phyloP scores from a whole-genome alignment of 768 basidiomycete genomes.

The Boletus speciosus region DNA sequence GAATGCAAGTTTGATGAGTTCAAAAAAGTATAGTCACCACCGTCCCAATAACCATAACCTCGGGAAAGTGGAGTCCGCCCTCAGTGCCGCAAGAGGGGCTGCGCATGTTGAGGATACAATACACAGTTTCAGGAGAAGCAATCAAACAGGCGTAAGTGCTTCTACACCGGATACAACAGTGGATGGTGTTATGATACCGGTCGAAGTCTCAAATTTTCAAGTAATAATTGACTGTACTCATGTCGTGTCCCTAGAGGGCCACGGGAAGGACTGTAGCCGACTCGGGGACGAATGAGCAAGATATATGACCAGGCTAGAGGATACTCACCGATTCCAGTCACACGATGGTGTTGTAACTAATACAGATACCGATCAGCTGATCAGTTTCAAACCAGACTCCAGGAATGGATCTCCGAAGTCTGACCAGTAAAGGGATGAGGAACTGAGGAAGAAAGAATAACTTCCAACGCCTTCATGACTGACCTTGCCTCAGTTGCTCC shows the following conservation, averaged over 20 bases:
- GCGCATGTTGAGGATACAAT: background rate
- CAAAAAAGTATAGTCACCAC: background rate
- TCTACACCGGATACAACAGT: conserved; percentile 3
- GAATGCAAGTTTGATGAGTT: background rate
- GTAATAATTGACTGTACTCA: background rate
- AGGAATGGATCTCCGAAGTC: conserved; percentile 58
- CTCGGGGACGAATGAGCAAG: conserved; percentile 3
- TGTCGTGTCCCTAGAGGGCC: background rate
- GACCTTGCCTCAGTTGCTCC: conserved; percentile 55
- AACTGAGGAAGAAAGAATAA: conserved; percentile 4
- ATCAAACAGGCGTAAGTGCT: background rate
- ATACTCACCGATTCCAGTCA: conserved; percentile 8
- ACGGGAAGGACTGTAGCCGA: background rate
- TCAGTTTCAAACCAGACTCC: conserved; percentile 32
- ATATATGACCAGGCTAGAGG: background rate
- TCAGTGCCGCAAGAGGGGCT: background rate
- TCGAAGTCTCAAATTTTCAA: background rate
- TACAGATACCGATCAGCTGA: conserved; percentile 15
- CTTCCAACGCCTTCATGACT: conserved; percentile 1
- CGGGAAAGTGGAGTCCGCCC: background rate
- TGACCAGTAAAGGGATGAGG: conserved; percentile 16
- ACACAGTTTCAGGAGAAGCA: background rate
- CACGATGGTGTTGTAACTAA: background rate
- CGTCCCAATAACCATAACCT: background rate
- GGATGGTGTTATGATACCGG: background rate